Percentiles rank a stretch among this genome's conserved stretches.
phyloP scores from a whole-genome alignment of 2,329 filamentous ascomycete genomes.

The Talaromyces sp. region DNA sequence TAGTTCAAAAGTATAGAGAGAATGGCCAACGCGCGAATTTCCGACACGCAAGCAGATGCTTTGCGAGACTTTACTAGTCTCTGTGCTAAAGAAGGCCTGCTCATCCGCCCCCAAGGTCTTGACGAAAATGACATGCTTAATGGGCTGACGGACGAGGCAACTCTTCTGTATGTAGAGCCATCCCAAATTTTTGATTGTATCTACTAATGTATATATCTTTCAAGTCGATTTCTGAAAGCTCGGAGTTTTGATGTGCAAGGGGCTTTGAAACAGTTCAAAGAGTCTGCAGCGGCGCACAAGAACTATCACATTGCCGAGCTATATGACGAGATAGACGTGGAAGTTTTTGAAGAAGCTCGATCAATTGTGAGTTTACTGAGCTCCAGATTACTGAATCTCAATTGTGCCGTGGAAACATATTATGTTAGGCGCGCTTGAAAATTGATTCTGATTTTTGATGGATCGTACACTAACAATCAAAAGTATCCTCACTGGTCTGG shows the following conservation, averaged over 20 bases:
- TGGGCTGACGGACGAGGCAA: neutral
- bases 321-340: neutral
- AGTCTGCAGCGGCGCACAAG: neutral
- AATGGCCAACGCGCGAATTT: neutral
- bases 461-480: neutral
- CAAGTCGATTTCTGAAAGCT: neutral
- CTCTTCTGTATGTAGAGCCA: neutral
- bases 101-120: neutral
- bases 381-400: neutral
- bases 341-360: neutral
- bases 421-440: too few relatives aligned
- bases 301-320: neutral
- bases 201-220: neutral
- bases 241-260: neutral
- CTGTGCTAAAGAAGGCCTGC: neutral
- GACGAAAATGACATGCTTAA: neutral
- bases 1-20: neutral
- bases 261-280: neutral
- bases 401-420: too few relatives aligned
- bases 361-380: neutral
- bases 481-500: slow-evolving; percentile 4
- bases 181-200: neutral
- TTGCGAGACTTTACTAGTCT: neutral
- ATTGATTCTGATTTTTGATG: neutral
- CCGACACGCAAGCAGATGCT: neutral